Base-by-base conservation (phyloP, 1,284 basidiomycete species). In the Cryptococcus wingfieldii region DNA sequence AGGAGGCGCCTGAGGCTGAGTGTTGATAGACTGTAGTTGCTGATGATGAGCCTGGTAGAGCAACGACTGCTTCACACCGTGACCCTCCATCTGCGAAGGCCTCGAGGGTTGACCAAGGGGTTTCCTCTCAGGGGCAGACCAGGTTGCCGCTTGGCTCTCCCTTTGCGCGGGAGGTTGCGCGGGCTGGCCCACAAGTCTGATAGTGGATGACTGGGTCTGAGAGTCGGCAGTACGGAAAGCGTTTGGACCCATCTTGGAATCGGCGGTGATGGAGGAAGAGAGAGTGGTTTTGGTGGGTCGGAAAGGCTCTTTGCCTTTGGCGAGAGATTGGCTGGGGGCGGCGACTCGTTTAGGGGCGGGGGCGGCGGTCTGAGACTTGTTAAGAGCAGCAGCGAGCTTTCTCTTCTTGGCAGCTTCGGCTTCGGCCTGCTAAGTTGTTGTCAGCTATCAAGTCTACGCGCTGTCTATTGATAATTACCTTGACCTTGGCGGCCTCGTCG, bases 401-500 rank as follows among this genome's bases (percentile, higher is more conserved):
- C 77, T 71, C 64, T 78, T 78, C 60, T 72, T 71, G 4, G 59
- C 62, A 4, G 70, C 68, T 37, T 78, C 76, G 19, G 76, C 76
- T 45, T 75, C 72, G 45, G 60, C 47, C 50, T 61, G 48, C 19
- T 43, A 10, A 37, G 13, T 14, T n/a, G 37, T 56, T 50, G 48
- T 54, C 50, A 55, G 49, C 51, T 43, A 10, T 10, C 10, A 4
- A 41, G 19, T 51, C 46, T 27, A 7, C 39, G 9, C 14, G 25
- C 27, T 27, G 12, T 28, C 13, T 10, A 8, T 4, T 16, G 28
- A 28, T 18, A 28, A 61, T 64, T 50, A 66, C 67, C 63, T 68
- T 65, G 16, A 54, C 55, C 46, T 65, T 62, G 10, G 64, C 67
- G 19, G 65, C 67, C 7, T 65, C 59, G 19, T 60, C 59, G 50